Conservation (phyloP, 371 early-diverging fungal species). For the Umbelopsis sp. region DNA sequence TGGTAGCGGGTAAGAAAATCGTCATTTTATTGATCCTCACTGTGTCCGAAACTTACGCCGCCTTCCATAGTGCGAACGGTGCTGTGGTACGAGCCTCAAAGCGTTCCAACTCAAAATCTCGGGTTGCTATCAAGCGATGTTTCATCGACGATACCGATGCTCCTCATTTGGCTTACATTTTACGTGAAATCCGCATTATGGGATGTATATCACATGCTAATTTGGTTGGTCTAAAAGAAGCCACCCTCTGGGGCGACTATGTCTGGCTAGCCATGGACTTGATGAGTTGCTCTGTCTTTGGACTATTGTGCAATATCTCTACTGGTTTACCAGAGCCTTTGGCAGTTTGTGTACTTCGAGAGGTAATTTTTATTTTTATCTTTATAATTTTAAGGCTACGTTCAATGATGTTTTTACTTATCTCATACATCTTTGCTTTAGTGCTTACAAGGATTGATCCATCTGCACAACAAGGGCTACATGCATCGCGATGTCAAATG, state of each 20-base stretch:
- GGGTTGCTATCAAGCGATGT: conserved; percentile 57
- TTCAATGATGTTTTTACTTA: too few species aligned
- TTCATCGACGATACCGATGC: conserved; percentile 52
- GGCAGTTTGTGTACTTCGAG: conserved; percentile 43
- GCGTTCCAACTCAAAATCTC: conserved; percentile 28
- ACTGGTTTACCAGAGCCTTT: conserved; percentile 46
- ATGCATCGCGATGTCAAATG: conserved; percentile 61
- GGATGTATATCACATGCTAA: conserved; percentile 45
- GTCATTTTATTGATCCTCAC: background rate
- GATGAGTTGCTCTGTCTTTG: conserved; percentile 55
- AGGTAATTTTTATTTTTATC: conserved; percentile 23
- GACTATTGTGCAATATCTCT: conserved; percentile 43
- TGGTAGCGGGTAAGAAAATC: conserved; percentile 49
- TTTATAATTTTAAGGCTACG: too few species aligned
- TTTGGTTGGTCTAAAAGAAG: conserved; percentile 44
- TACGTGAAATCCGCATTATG: conserved; percentile 55
- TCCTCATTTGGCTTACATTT: conserved; percentile 46
- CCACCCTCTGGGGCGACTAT: conserved; percentile 47
- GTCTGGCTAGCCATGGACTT: conserved; percentile 58
- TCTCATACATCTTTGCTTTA: background rate
- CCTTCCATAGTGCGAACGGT: conserved; percentile 32
- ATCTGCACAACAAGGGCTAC: conserved; percentile 51
- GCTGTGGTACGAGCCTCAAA: conserved; percentile 36
- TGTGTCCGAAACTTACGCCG: background rate
- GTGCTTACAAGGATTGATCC: conserved; percentile 50